These are phyloP conservation scores for Panicum virgatum DNA, from an alignment of 202 grass and related monocot genomes.

Conservation along the genomic window DNA sequence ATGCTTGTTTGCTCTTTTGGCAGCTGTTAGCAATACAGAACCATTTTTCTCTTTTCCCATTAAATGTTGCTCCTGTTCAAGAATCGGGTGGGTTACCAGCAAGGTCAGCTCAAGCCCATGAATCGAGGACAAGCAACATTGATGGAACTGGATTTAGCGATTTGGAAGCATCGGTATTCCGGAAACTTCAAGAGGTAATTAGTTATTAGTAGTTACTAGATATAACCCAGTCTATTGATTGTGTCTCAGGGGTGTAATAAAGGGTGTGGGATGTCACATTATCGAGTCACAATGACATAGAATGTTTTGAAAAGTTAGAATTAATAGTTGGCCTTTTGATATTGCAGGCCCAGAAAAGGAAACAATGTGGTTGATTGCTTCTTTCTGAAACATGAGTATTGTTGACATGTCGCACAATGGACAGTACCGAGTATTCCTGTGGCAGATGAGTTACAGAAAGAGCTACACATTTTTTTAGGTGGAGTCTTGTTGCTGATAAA, in stretches of 20 bases:
- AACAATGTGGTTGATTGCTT: slow-evolving; percentile 44
- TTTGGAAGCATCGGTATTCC: slow-evolving; percentile 73
- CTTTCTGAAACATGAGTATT: neutral
- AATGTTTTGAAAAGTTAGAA: neutral
- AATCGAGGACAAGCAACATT: slow-evolving; percentile 51
- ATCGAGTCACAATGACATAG: neutral
- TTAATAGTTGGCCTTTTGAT: slow-evolving; percentile 9
- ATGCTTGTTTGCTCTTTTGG: slow-evolving; percentile 10
- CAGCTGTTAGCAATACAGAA: slow-evolving; percentile 50
- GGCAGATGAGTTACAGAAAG: neutral
- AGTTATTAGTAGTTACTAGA: neutral
- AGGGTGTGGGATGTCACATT: neutral
- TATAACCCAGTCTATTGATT: neutral
- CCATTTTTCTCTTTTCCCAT: slow-evolving; percentile 53
- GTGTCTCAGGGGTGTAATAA: neutral
- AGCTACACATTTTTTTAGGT: slow-evolving; percentile 1
- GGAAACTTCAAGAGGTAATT: slow-evolving; percentile 88
- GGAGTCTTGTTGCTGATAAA: neutral
- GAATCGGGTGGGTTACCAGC: slow-evolving; percentile 39
- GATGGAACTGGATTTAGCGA: slow-evolving; percentile 82
- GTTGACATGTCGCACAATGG: neutral
- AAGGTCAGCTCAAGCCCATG: slow-evolving; percentile 40
- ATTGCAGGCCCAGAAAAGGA: slow-evolving; percentile 59
- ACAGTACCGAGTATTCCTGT: neutral
- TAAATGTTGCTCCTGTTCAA: slow-evolving; percentile 70